Conservation (phyloP, 306 rosid genomes). For the Castanopsis chinensis region DNA sequence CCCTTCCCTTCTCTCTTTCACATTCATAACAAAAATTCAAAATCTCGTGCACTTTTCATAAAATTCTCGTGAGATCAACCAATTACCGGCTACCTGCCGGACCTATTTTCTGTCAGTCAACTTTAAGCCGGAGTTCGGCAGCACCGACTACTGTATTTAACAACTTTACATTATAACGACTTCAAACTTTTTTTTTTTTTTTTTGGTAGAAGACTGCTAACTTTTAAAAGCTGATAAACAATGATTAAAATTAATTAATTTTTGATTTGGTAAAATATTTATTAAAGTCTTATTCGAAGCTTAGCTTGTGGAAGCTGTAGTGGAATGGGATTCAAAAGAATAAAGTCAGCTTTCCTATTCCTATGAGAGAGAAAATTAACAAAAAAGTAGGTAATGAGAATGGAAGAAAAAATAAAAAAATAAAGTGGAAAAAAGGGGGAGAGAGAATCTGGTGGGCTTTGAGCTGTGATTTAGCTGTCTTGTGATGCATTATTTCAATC, state of each 20-base stretch:
- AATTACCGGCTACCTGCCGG: slow-evolving; percentile 1
- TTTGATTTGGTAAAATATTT: not conserved
- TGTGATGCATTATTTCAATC: slow-evolving; percentile 44
- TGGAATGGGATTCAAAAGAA: slow-evolving; percentile 17
- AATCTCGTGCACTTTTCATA: slow-evolving; percentile 32
- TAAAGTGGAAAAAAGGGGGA: not conserved
- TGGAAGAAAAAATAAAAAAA: not conserved
- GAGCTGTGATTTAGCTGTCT: slow-evolving; percentile 97
- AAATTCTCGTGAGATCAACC: slow-evolving; percentile 30
- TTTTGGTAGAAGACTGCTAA: too few relatives aligned
- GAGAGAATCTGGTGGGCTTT: slow-evolving; percentile 67
- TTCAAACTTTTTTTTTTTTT: slow-evolving; percentile 4
- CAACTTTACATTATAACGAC: slow-evolving; percentile 7
- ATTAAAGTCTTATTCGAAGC: slow-evolving; percentile 28
- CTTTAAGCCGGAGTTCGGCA: slow-evolving; percentile 23
- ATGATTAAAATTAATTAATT: not conserved
- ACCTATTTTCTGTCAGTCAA: slow-evolving; percentile 29
- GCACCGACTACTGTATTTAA: slow-evolving; percentile 22
- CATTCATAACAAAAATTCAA: slow-evolving; percentile 8
- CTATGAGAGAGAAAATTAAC: not conserved
- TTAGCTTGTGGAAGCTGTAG: slow-evolving; percentile 13
- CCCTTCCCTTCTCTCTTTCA: not conserved
- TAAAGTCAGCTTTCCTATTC: not conserved
- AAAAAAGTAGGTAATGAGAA: slow-evolving; percentile 2
- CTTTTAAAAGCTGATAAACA: not conserved